phyloP scores from a whole-genome alignment of 2,329 filamentous ascomycete species.

The Sporothrix brasiliensis region DNA sequence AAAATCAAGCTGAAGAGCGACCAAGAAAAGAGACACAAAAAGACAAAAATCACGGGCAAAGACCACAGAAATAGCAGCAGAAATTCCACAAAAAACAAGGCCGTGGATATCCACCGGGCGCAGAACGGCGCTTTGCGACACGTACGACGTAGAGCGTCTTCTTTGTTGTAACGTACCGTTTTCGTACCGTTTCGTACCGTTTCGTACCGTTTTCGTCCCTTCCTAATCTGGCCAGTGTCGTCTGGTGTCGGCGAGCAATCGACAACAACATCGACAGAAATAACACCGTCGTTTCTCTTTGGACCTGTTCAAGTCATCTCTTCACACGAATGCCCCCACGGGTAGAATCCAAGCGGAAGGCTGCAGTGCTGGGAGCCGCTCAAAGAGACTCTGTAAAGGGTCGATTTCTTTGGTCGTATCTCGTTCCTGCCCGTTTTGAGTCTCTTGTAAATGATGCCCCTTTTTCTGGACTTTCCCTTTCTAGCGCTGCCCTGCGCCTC shows the following conservation, averaged over 20 bases:
- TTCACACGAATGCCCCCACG: background rate
- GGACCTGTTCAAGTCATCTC: background rate
- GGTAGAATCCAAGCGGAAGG: background rate
- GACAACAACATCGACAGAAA: background rate
- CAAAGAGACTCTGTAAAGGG: background rate
- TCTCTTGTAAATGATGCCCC: background rate
- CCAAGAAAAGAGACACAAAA: background rate
- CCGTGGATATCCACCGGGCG: background rate
- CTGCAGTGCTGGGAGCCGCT: background rate
- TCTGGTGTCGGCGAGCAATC: background rate
- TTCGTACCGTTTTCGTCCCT: background rate
- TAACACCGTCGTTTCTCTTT: background rate
- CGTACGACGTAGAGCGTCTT: background rate
- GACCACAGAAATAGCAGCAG: background rate
- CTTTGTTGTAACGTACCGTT: no score
- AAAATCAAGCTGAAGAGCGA: background rate
- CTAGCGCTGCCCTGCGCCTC: conserved; percentile 22
- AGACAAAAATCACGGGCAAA: background rate
- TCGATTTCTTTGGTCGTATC: background rate
- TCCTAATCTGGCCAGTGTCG: background rate
- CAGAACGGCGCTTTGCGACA: conserved; percentile 8
- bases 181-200: background rate
- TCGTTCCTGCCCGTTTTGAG: conserved; percentile 12
- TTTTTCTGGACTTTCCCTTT: background rate
- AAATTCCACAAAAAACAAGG: background rate